Conservation (phyloP, 768 basidiomycete genomes). For the Gloeophyllum trabeum region DNA sequence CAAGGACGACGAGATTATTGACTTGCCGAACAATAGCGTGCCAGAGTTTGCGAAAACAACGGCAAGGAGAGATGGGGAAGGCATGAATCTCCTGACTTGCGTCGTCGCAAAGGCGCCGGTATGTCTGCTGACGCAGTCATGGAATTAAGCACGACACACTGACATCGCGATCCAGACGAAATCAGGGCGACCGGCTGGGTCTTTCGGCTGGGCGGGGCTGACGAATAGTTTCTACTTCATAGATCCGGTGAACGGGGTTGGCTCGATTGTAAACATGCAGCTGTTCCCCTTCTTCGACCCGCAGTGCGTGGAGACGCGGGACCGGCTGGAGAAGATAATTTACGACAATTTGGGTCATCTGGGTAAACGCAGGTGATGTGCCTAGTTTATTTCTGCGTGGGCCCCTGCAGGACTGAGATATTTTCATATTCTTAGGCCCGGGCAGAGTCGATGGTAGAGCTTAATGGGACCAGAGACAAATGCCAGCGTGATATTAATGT, state of each 20-base stretch:
- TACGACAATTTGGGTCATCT: no score
- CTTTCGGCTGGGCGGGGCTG: not conserved
- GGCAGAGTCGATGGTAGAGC: no score
- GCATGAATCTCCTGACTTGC: not conserved
- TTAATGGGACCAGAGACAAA: no score
- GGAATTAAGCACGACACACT: not conserved
- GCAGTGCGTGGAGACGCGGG: not conserved
- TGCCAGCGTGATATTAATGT: no score
- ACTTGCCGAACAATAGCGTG: not conserved
- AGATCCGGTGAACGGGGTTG: not conserved
- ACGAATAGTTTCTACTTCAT: not conserved
- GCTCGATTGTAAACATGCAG: not conserved
- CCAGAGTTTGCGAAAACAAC: not conserved
- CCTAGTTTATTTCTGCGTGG: no score
- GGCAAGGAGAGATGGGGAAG: not conserved
- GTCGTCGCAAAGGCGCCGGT: not conserved
- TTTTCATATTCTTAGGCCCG: no score
- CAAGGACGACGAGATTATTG: not conserved
- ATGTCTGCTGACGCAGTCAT: not conserved
- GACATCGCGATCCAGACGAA: not conserved
- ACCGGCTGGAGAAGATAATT: not conserved
- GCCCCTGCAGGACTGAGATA: no score
- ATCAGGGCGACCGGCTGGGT: not conserved
- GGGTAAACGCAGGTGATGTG: no score
- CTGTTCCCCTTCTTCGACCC: not conserved